Conservation (phyloP, 768 basidiomycete species). For the Naganishia friedmannii region DNA sequence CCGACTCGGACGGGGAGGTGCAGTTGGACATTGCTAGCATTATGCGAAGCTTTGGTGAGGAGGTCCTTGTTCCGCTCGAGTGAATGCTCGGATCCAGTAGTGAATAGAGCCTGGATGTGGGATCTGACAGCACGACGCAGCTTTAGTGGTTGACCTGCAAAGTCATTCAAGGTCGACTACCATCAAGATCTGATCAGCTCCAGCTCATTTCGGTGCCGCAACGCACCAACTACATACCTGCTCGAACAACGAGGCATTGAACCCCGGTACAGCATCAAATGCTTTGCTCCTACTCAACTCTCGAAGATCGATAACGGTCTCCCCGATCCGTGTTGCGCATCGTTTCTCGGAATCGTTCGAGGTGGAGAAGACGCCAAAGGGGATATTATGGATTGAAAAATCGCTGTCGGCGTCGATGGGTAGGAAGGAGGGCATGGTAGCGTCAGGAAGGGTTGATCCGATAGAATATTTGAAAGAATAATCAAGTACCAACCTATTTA, state of each 20-base stretch:
- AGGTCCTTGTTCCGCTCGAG: neutral
- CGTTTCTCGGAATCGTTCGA: neutral
- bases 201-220: neutral
- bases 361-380: slow-evolving; percentile 33
- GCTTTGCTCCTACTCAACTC: slow-evolving; percentile 7
- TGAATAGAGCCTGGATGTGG: slow-evolving; percentile 15
- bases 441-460: neutral
- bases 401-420: slow-evolving; percentile 16
- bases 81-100: neutral
- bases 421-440: slow-evolving; percentile 29
- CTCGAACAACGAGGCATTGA: neutral
- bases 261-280: slow-evolving; percentile 1
- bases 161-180: slow-evolving; percentile 27
- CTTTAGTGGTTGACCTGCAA: slow-evolving; percentile 22
- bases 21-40: slow-evolving; percentile 18
- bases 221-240: neutral
- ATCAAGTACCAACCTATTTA: neutral
- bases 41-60: slow-evolving; percentile 5
- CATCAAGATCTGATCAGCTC: neutral
- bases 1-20: slow-evolving; percentile 32
- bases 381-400: slow-evolving; percentile 36
- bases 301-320: slow-evolving; percentile 29
- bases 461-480: neutral
- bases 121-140: slow-evolving; percentile 23
- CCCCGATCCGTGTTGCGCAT: slow-evolving; percentile 31